Evolutionary conservation across 192 early-diverging fungal genomes (phyloP).

Genomic region (Rhizoclosmatium sp.): DNA sequence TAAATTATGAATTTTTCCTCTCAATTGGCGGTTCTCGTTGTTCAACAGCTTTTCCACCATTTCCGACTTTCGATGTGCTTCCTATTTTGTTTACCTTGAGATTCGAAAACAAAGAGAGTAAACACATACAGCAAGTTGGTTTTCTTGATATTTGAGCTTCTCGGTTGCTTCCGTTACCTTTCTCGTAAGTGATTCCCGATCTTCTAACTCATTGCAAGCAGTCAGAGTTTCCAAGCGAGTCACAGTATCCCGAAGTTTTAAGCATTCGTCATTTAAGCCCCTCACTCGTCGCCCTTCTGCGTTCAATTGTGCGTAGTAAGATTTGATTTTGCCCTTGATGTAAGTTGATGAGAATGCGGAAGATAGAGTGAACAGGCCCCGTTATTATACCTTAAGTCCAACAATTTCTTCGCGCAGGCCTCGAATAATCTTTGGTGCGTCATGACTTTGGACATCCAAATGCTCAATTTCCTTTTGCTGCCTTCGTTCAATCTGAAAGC

Average conservation of each 20-base stretch:
- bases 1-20: slow-evolving; percentile 53
- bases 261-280: slow-evolving; percentile 53
- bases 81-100: slow-evolving; percentile 40
- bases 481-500: slow-evolving; percentile 56
- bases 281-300: slow-evolving; percentile 54
- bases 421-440: slow-evolving; percentile 57
- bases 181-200: slow-evolving; percentile 41
- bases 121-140: slow-evolving; percentile 35
- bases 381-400: slow-evolving; percentile 50
- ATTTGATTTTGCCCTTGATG: slow-evolving; percentile 56
- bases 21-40: slow-evolving; percentile 55
- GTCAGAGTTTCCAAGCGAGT: slow-evolving; percentile 48
- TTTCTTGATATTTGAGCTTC: slow-evolving; percentile 33
- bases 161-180: slow-evolving; percentile 38
- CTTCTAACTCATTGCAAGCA: slow-evolving; percentile 43
- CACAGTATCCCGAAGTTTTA: slow-evolving; percentile 48
- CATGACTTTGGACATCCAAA: slow-evolving; percentile 53
- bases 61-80: slow-evolving; percentile 47
- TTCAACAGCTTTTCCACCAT: slow-evolving; percentile 60
- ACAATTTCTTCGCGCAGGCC: slow-evolving; percentile 56
- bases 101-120: slow-evolving; percentile 5
- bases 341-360: not conserved
- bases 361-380: not conserved
- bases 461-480: slow-evolving; percentile 62
- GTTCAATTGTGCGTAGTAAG: slow-evolving; percentile 54